A percentile compares a stretch with the other conserved stretches of the same genome.
Evolutionary conservation across 208 protist genomes (phyloP).

Genomic region (Acanthamoeba culbertsoni): DNA sequence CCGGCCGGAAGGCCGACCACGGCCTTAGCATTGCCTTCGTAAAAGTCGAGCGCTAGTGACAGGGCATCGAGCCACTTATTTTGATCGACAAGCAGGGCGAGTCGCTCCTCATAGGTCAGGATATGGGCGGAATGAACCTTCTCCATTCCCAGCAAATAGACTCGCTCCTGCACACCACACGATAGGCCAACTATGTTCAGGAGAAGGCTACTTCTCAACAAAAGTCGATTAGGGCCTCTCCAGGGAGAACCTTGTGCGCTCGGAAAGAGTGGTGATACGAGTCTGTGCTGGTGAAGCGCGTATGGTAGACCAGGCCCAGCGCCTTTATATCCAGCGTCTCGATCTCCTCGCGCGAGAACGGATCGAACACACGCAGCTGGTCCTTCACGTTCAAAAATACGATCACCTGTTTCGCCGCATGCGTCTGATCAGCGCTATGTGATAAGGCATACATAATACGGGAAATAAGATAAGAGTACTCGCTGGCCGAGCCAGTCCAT

Average conservation of each 20-base stretch:
- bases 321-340: conserved; percentile 65
- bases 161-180: background rate
- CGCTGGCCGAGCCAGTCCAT: conserved; percentile 50
- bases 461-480: background rate
- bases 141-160: conserved; percentile 58
- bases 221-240: no score
- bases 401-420: background rate
- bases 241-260: background rate
- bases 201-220: no score
- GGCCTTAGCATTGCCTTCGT: conserved; percentile 64
- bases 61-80: conserved; percentile 69
- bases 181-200: no score
- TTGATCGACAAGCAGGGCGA: conserved; percentile 41
- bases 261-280: conserved; percentile 55
- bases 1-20: conserved; percentile 60
- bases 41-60: conserved; percentile 67
- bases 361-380: conserved; percentile 70
- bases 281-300: conserved; percentile 8
- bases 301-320: conserved; percentile 65
- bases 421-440: no score
- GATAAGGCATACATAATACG: background rate
- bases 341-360: conserved; percentile 69
- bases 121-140: conserved; percentile 65
- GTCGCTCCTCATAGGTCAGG: conserved; percentile 66
- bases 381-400: conserved; percentile 49